These are phyloP conservation scores for Saccharomycopsis babjevae DNA, from an alignment of 805 yeast species.

Conservation along the genomic window DNA sequence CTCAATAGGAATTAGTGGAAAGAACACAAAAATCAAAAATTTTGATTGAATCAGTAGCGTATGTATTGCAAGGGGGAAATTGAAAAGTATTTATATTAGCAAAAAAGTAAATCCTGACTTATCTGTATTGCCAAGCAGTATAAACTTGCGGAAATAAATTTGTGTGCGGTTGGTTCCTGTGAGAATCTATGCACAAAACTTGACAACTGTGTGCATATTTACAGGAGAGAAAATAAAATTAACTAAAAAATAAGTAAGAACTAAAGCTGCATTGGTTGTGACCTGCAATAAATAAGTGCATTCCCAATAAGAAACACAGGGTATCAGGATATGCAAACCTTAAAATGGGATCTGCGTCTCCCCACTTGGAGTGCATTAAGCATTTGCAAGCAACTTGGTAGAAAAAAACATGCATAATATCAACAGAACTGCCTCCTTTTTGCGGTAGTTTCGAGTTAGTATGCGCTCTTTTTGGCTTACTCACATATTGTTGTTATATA, in stretches of 20 bases:
- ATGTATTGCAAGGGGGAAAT: no score
- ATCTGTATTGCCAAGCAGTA: neutral
- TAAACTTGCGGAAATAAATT: neutral
- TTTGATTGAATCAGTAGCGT: no score
- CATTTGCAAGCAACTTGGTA: constrained; percentile 1
- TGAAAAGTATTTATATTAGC: neutral
- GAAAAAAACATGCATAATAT: neutral
- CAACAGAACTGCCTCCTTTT: constrained; percentile 1
- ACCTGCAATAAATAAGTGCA: neutral
- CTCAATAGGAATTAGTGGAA: no score
- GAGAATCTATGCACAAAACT: neutral
- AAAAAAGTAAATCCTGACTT: neutral
- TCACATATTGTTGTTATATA: no score
- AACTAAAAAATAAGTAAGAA: neutral
- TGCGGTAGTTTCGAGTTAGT: neutral
- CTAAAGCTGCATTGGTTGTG: neutral
- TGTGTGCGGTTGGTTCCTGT: neutral
- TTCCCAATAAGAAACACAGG: constrained; percentile 2
- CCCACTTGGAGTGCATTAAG: neutral
- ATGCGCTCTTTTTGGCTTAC: no score
- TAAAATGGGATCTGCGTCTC: neutral
- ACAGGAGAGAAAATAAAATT: neutral
- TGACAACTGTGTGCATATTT: neutral
- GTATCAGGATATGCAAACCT: neutral
- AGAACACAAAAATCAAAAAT: no score